Evolutionary conservation across 805 yeast species (phyloP).

Genomic region (Candida quercuum): DNA sequence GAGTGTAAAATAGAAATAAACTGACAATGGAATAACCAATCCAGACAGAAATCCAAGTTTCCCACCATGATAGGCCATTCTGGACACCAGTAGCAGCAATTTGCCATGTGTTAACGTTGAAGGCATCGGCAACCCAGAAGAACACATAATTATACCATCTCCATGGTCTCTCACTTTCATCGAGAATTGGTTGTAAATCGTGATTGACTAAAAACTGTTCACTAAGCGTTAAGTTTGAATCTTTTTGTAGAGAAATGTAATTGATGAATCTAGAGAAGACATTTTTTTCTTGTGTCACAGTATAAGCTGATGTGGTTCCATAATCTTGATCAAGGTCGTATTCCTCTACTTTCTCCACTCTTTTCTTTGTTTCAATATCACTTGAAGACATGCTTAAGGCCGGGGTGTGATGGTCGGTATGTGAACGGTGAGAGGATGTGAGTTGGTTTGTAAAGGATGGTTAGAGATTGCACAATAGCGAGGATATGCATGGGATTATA

Average conservation of each 20-base stretch:
- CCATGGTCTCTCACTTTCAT: constrained; percentile 74
- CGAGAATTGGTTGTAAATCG: constrained; percentile 73
- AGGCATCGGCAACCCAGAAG: constrained; percentile 87
- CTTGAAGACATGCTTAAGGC: not conserved
- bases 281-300: constrained; percentile 5
- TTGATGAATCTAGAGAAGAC: constrained; percentile 2
- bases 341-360: not conserved
- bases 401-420: not conserved
- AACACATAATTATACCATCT: constrained; percentile 73
- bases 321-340: constrained; percentile 9
- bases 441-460: not conserved
- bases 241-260: constrained; percentile 15
- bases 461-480: not conserved
- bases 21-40: constrained; percentile 72
- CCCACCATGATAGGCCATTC: constrained; percentile 86
- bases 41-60: constrained; percentile 86
- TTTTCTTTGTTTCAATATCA: not conserved
- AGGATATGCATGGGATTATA: too few species aligned
- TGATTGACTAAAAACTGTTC: constrained; percentile 67
- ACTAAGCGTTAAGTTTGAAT: constrained; percentile 38
- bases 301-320: constrained; percentile 6
- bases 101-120: constrained; percentile 88
- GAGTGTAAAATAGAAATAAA: constrained; percentile 60
- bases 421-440: not conserved
- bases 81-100: constrained; percentile 82